Conservation (phyloP, 108 stramenopile species). For the Nitzschia putrida region DNA sequence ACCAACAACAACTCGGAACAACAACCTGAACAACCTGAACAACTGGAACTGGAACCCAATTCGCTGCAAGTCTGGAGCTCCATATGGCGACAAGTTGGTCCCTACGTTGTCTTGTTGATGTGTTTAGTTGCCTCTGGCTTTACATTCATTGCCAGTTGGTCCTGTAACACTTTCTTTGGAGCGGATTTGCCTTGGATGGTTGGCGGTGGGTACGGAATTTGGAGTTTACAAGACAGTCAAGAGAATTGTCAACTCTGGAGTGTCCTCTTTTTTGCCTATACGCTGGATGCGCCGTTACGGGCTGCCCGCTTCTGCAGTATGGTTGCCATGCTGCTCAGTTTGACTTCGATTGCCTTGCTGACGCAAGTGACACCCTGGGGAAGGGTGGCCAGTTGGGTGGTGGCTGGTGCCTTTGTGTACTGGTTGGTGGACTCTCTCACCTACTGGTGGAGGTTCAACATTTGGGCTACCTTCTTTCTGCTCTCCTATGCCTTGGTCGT, state of each 20-base stretch:
- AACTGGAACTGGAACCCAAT: background rate
- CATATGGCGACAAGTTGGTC: background rate
- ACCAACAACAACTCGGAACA: too few relatives aligned
- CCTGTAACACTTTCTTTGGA: constrained; percentile 19
- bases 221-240: constrained; percentile 11
- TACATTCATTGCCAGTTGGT: constrained; percentile 13
- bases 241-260: constrained; percentile 37
- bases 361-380: constrained; percentile 21
- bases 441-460: constrained; percentile 30
- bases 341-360: constrained; percentile 28
- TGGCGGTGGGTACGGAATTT: constrained; percentile 18
- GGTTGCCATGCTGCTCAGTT: constrained; percentile 32
- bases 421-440: constrained; percentile 9
- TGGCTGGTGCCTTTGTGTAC: constrained; percentile 5
- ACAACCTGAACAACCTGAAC: too few relatives aligned
- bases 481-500: constrained; percentile 24
- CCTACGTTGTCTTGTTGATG: background rate
- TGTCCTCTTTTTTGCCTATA: constrained; percentile 29
- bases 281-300: constrained; percentile 17
- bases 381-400: constrained; percentile 19
- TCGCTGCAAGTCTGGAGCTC: background rate
- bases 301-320: constrained; percentile 26
- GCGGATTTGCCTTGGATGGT: constrained; percentile 8
- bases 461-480: constrained; percentile 34
- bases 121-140: constrained; percentile 14